phyloP scores from a whole-genome alignment of 257 asterid genomes.

The Thymus mandschuricus region DNA sequence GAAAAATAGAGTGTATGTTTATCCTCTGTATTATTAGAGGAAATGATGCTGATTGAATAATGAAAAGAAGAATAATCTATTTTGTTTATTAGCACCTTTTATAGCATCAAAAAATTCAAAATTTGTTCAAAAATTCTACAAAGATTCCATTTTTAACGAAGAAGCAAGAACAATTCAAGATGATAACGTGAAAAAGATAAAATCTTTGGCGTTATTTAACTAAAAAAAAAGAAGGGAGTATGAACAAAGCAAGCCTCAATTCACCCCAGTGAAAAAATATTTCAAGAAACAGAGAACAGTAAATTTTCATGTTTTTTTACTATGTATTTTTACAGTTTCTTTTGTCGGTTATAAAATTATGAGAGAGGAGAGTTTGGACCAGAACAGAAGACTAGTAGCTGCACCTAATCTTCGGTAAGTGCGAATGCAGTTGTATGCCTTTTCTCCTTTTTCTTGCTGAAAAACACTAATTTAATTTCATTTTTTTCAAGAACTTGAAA shows the following conservation, averaged over 20 bases:
- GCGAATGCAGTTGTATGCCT: background rate
- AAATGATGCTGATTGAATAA: no score
- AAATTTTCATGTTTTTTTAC: background rate
- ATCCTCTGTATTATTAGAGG: no score
- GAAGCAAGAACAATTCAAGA: background rate
- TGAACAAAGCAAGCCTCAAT: background rate
- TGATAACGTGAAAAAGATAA: background rate
- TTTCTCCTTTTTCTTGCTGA: background rate
- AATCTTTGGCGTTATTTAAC: background rate
- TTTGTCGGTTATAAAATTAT: background rate
- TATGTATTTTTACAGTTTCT: background rate
- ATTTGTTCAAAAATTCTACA: no score
- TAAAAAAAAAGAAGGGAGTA: background rate
- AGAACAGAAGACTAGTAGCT: background rate
- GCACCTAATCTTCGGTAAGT: conserved; percentile 1
- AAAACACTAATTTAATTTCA: no score
- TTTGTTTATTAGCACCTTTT: no score
- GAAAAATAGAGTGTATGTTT: no score
- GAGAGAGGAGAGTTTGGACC: background rate
- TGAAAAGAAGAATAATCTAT: no score
- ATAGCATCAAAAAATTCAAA: no score
- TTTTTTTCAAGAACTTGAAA: background rate
- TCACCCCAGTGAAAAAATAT: background rate
- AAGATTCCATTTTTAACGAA: no score
- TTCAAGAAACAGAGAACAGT: background rate